Evolutionary conservation across 2,329 filamentous ascomycete species (phyloP).

Genomic region (Nemania bipapillata): DNA sequence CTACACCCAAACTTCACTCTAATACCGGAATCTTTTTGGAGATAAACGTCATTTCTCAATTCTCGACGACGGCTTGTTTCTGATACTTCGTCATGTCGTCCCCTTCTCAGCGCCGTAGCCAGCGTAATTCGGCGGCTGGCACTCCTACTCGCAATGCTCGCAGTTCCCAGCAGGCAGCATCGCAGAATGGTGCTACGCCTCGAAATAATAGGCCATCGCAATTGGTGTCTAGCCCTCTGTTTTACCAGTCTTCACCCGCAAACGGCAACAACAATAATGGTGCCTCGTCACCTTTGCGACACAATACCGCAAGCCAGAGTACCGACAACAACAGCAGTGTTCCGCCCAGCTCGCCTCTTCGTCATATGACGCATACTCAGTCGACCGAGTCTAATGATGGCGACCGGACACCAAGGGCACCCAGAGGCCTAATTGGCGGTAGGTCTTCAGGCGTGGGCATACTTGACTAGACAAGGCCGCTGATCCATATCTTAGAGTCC

Average conservation of each 20-base stretch:
- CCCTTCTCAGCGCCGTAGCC: slow-evolving; percentile 64
- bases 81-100: slow-evolving; percentile 66
- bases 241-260: slow-evolving; percentile 69
- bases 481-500: slow-evolving; percentile 70
- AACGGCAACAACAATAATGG: slow-evolving; percentile 51
- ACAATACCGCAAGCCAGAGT: slow-evolving; percentile 68
- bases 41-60: background rate
- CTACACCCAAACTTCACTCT: slow-evolving; percentile 11
- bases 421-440: slow-evolving; percentile 73
- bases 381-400: slow-evolving; percentile 66
- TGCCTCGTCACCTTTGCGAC: slow-evolving; percentile 65
- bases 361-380: slow-evolving; percentile 69
- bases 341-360: slow-evolving; percentile 68
- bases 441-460: slow-evolving; percentile 43
- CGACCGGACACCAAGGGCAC: slow-evolving; percentile 75
- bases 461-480: background rate
- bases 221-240: slow-evolving; percentile 81
- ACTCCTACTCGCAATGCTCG: slow-evolving; percentile 66
- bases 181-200: slow-evolving; percentile 56
- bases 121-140: slow-evolving; percentile 65
- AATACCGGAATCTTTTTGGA: background rate
- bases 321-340: slow-evolving; percentile 53
- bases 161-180: slow-evolving; percentile 59
- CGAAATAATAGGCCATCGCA: slow-evolving; percentile 60
- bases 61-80: slow-evolving; percentile 1